Evolutionary conservation across 1,139 yeast species (phyloP).

Genomic region (Tardiomyces depauwii): DNA sequence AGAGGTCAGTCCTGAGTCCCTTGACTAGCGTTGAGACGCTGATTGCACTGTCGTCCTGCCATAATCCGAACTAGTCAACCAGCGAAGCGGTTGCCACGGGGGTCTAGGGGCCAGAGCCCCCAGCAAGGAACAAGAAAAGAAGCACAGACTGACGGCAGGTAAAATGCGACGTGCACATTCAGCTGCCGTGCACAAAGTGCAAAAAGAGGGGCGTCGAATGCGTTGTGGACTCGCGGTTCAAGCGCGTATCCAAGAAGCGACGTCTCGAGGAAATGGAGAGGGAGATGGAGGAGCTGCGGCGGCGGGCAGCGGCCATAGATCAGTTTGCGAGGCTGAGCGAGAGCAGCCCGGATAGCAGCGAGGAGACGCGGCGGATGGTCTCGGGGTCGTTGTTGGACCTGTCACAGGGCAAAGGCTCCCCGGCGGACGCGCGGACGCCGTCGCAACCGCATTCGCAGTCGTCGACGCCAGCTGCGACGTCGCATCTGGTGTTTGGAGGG

Average conservation of each 20-base stretch:
- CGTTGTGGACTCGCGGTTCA: conserved; percentile 66
- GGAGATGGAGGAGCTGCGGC: conserved; percentile 60
- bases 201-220: conserved; percentile 58
- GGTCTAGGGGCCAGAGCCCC: too few species aligned
- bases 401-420: neutral
- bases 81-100: too few species aligned
- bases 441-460: neutral
- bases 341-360: conserved; percentile 1
- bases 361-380: neutral
- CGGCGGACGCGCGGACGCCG: neutral
- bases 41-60: too few species aligned
- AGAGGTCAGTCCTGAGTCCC: too few species aligned
- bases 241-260: conserved; percentile 71
- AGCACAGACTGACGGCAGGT: conserved; percentile 17
- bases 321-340: conserved; percentile 1
- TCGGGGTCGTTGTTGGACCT: neutral
- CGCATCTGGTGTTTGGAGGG: too few species aligned
- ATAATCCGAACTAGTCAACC: too few species aligned
- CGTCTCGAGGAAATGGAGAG: conserved; percentile 74
- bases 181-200: conserved; percentile 87
- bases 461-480: neutral
- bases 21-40: too few species aligned
- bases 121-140: too few species aligned
- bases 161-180: conserved; percentile 53
- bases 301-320: conserved; percentile 33